Percentiles rank a stretch among this genome's conserved stretches.
phyloP scores from a whole-genome alignment of 2,329 filamentous ascomycete genomes.

The Clarireedia paspali region DNA sequence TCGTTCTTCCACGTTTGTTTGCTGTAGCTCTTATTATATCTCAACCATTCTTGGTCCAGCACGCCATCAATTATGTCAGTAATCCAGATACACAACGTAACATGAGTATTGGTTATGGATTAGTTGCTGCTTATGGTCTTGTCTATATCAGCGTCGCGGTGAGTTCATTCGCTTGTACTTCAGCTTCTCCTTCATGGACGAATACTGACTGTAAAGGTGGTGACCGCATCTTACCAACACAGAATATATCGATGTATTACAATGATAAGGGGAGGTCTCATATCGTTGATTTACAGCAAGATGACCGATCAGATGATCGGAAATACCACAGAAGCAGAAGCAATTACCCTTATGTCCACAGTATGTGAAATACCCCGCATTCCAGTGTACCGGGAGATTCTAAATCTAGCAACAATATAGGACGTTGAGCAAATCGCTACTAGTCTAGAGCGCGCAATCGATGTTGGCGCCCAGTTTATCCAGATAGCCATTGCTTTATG shows the following conservation, averaged over 20 bases:
- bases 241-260: constrained; percentile 1
- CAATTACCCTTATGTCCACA: neutral
- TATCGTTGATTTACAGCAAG: constrained; percentile 38
- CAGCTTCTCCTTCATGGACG: neutral
- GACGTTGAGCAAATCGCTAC: constrained; percentile 29
- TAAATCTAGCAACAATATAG: constrained; percentile 37
- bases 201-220: neutral
- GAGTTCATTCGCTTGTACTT: neutral
- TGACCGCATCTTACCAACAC: constrained; percentile 2
- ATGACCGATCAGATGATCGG: neutral
- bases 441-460: constrained; percentile 27
- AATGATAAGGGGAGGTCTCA: constrained; percentile 30
- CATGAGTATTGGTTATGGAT: constrained; percentile 14
- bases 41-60: constrained; percentile 13
- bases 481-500: constrained; percentile 34
- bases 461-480: constrained; percentile 34
- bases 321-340: neutral
- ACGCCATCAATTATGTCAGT: constrained; percentile 15
- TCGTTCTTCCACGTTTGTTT: constrained; percentile 8
- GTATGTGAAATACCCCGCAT: neutral
- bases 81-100: constrained; percentile 6
- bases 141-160: constrained; percentile 15
- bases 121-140: constrained; percentile 15
- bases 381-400: neutral
- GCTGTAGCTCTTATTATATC: constrained; percentile 13